A percentile compares a stretch with the other conserved stretches of the same genome.
These are phyloP conservation scores for Neurospora sp. DNA, from an alignment of 495 filamentous ascomycete genomes.

Conservation along the genomic window DNA sequence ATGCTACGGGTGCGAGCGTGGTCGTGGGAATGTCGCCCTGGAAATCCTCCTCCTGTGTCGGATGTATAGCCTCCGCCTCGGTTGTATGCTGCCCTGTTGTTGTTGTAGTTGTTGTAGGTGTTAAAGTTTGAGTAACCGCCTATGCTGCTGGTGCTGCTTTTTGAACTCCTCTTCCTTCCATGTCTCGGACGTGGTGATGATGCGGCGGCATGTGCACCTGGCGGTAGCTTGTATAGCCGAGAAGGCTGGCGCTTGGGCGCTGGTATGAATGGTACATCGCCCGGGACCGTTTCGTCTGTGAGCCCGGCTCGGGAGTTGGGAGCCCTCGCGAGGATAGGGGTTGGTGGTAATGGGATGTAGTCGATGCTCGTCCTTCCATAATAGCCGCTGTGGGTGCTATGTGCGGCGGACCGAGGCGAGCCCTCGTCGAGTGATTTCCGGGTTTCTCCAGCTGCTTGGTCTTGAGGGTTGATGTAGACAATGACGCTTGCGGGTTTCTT, in stretches of 20 bases:
- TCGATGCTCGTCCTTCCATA: slow-evolving; percentile 28
- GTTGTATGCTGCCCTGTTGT: background rate
- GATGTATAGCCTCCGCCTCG: background rate
- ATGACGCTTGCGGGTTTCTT: slow-evolving; percentile 34
- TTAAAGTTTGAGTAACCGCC: slow-evolving; percentile 17
- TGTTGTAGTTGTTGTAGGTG: slow-evolving; percentile 6
- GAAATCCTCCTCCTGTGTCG: slow-evolving; percentile 8
- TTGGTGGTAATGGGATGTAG: slow-evolving; percentile 22
- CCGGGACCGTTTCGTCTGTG: slow-evolving; percentile 38
- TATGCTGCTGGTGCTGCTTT: slow-evolving; percentile 32
- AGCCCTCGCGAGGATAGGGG: slow-evolving; percentile 35
- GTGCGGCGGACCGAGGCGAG: slow-evolving; percentile 23
- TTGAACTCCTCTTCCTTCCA: slow-evolving; percentile 25
- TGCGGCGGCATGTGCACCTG: slow-evolving; percentile 1
- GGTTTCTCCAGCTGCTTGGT: slow-evolving; percentile 1
- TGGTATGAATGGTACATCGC: slow-evolving; percentile 35
- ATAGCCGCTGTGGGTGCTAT: slow-evolving; percentile 4
- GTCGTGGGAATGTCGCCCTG: slow-evolving; percentile 18
- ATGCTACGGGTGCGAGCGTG: background rate
- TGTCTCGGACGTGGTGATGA: slow-evolving; percentile 20
- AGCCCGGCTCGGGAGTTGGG: slow-evolving; percentile 38
- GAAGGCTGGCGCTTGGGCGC: slow-evolving; percentile 29
- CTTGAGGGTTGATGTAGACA: slow-evolving; percentile 25
- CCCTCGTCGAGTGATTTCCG: slow-evolving; percentile 25
- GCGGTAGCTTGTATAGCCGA: slow-evolving; percentile 33